Conservation (phyloP, 306 rosid genomes). For the Astragalus glycyphyllos region DNA sequence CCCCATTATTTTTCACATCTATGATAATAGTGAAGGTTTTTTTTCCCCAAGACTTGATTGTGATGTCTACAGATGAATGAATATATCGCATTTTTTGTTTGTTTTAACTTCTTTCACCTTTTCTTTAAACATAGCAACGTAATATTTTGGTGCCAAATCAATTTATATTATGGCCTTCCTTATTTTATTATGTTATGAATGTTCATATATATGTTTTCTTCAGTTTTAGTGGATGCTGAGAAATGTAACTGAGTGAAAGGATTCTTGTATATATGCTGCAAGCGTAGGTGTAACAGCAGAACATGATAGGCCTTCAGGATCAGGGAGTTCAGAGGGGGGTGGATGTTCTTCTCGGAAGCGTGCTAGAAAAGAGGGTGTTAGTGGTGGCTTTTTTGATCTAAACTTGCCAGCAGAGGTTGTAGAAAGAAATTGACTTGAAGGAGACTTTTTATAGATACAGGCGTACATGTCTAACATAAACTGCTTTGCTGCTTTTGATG, state of each 20-base stretch:
- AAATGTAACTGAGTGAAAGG: conserved; percentile 56
- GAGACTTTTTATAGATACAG: conserved; percentile 50
- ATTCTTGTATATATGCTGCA: conserved; percentile 54
- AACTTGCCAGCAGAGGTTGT: conserved; percentile 91
- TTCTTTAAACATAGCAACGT: background rate
- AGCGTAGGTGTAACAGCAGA: conserved; percentile 72
- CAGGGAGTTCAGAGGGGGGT: conserved; percentile 74
- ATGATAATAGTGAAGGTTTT: background rate
- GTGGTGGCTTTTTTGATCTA: conserved; percentile 79
- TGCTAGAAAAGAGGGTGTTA: conserved; percentile 66
- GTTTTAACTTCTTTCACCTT: conserved; percentile 1
- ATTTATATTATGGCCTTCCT: conserved; percentile 23
- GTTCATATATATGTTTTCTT: conserved; percentile 44
- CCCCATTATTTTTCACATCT: background rate
- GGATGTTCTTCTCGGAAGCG: conserved; percentile 77
- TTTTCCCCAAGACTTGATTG: background rate
- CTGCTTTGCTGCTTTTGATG: conserved; percentile 53
- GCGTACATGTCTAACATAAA: conserved; percentile 77
- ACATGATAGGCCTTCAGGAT: conserved; percentile 67
- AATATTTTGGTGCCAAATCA: conserved; percentile 21
- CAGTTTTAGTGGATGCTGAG: conserved; percentile 50
- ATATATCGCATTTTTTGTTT: conserved; percentile 5
- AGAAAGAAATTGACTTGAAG: conserved; percentile 76
- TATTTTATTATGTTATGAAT: conserved; percentile 36
- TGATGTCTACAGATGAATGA: conserved; percentile 31